These are phyloP conservation scores for Peronospora belbahrii DNA, from an alignment of 352 stramenopile genomes.

Conservation along the genomic window DNA sequence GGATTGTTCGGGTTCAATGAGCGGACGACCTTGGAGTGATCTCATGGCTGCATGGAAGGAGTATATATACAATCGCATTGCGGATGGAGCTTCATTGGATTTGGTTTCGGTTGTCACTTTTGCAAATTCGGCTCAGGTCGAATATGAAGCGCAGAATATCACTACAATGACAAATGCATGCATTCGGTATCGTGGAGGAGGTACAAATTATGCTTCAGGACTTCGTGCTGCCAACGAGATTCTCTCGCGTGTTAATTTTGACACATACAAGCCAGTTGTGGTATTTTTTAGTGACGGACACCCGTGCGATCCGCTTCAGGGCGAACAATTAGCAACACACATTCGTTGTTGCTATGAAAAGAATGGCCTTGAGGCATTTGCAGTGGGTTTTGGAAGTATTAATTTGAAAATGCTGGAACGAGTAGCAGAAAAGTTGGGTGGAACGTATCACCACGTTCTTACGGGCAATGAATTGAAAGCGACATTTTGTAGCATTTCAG, in stretches of 20 bases:
- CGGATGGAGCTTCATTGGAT: slow-evolving; percentile 40
- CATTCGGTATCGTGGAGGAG: slow-evolving; percentile 33
- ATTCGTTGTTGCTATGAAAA: slow-evolving; percentile 49
- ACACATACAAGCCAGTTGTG: slow-evolving; percentile 52
- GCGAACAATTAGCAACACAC: slow-evolving; percentile 46
- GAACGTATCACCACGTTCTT: slow-evolving; percentile 52
- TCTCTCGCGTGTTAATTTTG: slow-evolving; percentile 55
- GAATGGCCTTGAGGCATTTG: slow-evolving; percentile 53
- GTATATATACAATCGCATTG: slow-evolving; percentile 64
- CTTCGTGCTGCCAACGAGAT: slow-evolving; percentile 55
- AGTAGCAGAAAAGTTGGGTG: slow-evolving; percentile 47
- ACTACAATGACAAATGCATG: slow-evolving; percentile 23
- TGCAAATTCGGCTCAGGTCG: slow-evolving; percentile 30
- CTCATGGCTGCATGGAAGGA: slow-evolving; percentile 49
- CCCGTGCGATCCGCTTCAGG: slow-evolving; percentile 32
- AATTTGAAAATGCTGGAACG: slow-evolving; percentile 53
- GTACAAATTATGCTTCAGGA: slow-evolving; percentile 46
- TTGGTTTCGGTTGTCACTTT: slow-evolving; percentile 77
- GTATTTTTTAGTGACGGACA: slow-evolving; percentile 79
- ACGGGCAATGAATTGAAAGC: slow-evolving; percentile 58
- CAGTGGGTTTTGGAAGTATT: slow-evolving; percentile 64
- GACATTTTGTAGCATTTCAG: slow-evolving; percentile 71
- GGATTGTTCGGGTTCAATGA: slow-evolving; percentile 76
- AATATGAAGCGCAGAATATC: slow-evolving; percentile 49
- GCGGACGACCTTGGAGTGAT: slow-evolving; percentile 42